Base-by-base conservation (phyloP, 139 green algal species). In the Axilococcus clingmanii region DNA sequence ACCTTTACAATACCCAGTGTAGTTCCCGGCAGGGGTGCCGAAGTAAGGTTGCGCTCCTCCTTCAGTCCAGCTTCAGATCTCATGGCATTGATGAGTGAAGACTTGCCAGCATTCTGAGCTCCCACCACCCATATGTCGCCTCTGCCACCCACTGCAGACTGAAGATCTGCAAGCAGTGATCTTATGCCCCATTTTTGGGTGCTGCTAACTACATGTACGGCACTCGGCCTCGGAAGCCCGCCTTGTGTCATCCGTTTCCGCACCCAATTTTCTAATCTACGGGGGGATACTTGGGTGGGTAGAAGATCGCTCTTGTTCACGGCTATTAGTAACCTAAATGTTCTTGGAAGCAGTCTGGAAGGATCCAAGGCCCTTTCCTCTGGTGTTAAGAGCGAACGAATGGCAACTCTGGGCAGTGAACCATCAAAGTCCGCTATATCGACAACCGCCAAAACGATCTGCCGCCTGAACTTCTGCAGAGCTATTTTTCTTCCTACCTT, bases 291-390 rank as follows among this genome's bases (percentile, higher is more conserved):
- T 14, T 38, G 17, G 24, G 11, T 19, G 3, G 86, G 88, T 58
- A 97, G 65, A 64, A 94, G 65, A 68, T 97, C 87, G 4, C 84
- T 74, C 65, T 99, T 99, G 77, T 94, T 99, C 33, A 77, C 81
- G 12, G 79, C 88, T 11, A 99, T 46, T 37, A 96, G 64, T 8
- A 97, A 57, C 37, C 48, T 40, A 41, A 71, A 71, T 52, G 34
- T 46, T 17, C 29, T 40, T 22, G 63, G 48, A n/a, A 65, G 33
- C 15, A 23, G 1, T 17, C 29, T 20, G 19, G 20, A 43, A 32
- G 30, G n/a, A 41, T 54, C 53, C 23, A 15, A 51, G n/a, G 32
- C 27, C 7, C 25, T 49, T 22, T 48, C 9, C 6, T 50, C 57
- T 0, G 29, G 14, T 12, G 34, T 27, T 38, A 80, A 41, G 4